phyloP scores from a whole-genome alignment of 1,284 basidiomycete genomes.

The Wolfiporia cocos region DNA sequence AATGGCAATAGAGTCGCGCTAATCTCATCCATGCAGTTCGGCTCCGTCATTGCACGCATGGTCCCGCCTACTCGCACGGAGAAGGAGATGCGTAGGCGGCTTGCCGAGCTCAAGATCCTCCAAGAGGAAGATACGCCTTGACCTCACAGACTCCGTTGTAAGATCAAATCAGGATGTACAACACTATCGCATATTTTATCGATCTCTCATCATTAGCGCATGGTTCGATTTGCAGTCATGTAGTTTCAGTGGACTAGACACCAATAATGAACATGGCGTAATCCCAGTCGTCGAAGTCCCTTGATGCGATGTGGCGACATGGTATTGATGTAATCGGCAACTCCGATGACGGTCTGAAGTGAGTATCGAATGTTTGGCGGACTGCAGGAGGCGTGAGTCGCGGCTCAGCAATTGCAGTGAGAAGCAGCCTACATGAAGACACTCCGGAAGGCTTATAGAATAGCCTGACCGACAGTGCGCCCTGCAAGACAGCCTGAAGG shows the following conservation, averaged over 20 bases:
- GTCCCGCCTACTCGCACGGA: constrained; percentile 86
- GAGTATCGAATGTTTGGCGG: background rate
- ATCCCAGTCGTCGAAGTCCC: constrained; percentile 46
- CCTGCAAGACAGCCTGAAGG: constrained; percentile 10
- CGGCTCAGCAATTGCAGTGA: no score
- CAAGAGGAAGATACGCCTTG: constrained; percentile 51
- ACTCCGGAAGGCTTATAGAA: constrained; percentile 33
- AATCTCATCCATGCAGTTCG: constrained; percentile 30
- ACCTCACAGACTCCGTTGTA: background rate
- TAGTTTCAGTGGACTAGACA: constrained; percentile 17
- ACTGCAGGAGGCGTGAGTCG: no score
- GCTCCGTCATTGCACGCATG: constrained; percentile 70
- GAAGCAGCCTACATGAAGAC: constrained; percentile 14
- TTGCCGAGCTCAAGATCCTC: constrained; percentile 73
- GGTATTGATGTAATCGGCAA: constrained; percentile 42
- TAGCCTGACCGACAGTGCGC: constrained; percentile 36
- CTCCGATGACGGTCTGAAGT: background rate
- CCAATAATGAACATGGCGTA: constrained; percentile 43
- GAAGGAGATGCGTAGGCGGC: constrained; percentile 76
- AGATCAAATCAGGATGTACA: constrained; percentile 1
- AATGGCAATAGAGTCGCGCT: background rate
- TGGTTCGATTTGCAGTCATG: constrained; percentile 3
- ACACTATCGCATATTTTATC: background rate
- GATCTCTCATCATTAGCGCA: constrained; percentile 5
- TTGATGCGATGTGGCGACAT: constrained; percentile 42